Evolutionary conservation across 1,284 basidiomycete genomes (phyloP), one percentile per base, ranked within the genome.

Genomic region (Mycosarcoma maydis): DNA sequence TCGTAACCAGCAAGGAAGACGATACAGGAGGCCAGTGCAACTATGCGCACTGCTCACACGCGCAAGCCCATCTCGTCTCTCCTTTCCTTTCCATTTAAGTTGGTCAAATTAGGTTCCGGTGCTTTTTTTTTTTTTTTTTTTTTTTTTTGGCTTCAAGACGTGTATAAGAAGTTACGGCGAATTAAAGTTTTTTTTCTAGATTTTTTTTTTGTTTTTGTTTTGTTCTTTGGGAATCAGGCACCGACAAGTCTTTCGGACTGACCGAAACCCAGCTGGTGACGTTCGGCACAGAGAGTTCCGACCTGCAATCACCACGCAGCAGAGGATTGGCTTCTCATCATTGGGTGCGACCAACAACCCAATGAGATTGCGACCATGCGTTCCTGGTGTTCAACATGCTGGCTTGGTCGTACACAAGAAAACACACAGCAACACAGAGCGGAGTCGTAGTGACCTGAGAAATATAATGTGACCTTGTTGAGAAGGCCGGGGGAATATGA

Each of bases 401-500:
- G n/a, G n/a, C n/a, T n/a, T n/a, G n/a, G n/a, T n/a, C n/a, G n/a
- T n/a, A n/a, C n/a, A n/a, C n/a, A n/a, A n/a, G n/a, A n/a, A n/a
- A n/a, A n/a, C n/a, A n/a, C n/a, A n/a, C n/a, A n/a, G n/a, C 27
- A 29, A 13, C 27, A 29, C 27, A 29, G 27, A 34, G 33, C 6
- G 16, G 10, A 16, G n/a, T 13, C 7, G 27, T 7, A 29, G 27
- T 13, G 27, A 29, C 27, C 27, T 7, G 32, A 34, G 16, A 34
- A 6, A 34, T 6, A 34, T 34, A n/a, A 11, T 51, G 26, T 55
- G 58, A 69, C 75, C 73, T 75, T 77, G 75, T 77, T 77, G 75
- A 77, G 72, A 77, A 77, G 73, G 75, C 51, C 47, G 59, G 49
- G 58, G 58, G 54, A 48, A 69, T 69, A 60, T 51, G 54, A 57